Evolutionary conservation across 495 filamentous ascomycete species (phyloP).

Genomic region (Hyaloscypha variabilis): DNA sequence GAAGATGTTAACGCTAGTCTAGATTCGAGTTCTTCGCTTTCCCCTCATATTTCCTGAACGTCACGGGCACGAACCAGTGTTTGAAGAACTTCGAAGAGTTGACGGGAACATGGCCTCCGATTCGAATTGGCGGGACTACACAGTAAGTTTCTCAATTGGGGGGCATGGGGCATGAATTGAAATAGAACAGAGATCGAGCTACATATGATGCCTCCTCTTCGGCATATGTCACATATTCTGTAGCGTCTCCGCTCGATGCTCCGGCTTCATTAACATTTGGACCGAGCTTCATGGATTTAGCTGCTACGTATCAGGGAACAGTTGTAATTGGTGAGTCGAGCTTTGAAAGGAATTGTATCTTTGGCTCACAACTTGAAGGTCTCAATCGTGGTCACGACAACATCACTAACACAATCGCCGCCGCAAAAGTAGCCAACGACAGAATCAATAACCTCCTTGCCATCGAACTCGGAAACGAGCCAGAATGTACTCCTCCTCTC

Average conservation of each 20-base stretch:
- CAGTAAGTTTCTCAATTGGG: slow-evolving; percentile 32
- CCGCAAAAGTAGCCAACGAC: slow-evolving; percentile 48
- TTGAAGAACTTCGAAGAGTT: slow-evolving; percentile 55
- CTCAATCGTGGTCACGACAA: slow-evolving; percentile 60
- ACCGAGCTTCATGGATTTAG: slow-evolving; percentile 55
- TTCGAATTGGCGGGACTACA: slow-evolving; percentile 63
- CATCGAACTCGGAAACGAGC: slow-evolving; percentile 65
- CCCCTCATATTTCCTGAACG: slow-evolving; percentile 58
- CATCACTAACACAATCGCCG: slow-evolving; percentile 56
- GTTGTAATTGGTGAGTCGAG: slow-evolving; percentile 44
- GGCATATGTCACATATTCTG: slow-evolving; percentile 57
- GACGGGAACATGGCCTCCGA: slow-evolving; percentile 57
- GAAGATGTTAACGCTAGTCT: neutral
- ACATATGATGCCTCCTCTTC: slow-evolving; percentile 52
- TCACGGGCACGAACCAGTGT: slow-evolving; percentile 55
- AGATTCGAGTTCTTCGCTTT: slow-evolving; percentile 64
- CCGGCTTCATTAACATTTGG: slow-evolving; percentile 59
- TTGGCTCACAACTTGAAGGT: slow-evolving; percentile 31
- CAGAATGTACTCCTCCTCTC: slow-evolving; percentile 49
- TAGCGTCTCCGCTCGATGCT: slow-evolving; percentile 53
- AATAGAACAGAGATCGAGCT: slow-evolving; percentile 46
- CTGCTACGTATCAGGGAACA: slow-evolving; percentile 51
- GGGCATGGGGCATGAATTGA: slow-evolving; percentile 2
- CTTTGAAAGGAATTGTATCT: neutral
- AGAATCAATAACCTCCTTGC: slow-evolving; percentile 54